phyloP scores from a whole-genome alignment of 176 grass and related monocot genomes.

The Oropetium thomaeum region DNA sequence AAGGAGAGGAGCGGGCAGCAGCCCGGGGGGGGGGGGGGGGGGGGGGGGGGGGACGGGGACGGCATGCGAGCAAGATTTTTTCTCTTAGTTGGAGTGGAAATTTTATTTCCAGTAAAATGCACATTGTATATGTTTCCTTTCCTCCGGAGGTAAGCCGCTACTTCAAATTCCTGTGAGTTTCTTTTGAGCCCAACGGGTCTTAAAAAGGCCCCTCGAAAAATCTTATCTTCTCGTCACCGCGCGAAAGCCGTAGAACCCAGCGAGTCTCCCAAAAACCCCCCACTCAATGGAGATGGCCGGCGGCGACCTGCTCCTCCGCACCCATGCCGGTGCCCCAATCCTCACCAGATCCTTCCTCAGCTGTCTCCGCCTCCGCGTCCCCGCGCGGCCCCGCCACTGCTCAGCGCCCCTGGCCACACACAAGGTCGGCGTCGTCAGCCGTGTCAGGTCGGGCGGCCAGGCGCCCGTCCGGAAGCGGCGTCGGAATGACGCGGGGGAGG shows the following conservation, averaged over 20 bases:
- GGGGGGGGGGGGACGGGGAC: too few relatives aligned
- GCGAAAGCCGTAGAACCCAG: conserved; percentile 33
- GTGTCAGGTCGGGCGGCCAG: conserved; percentile 19
- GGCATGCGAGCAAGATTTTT: too few relatives aligned
- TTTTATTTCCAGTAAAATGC: too few relatives aligned
- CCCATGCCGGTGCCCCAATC: conserved; percentile 29
- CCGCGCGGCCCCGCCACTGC: conserved; percentile 13
- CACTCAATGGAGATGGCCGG: conserved; percentile 40
- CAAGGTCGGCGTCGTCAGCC: conserved; percentile 36
- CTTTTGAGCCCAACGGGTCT: too few relatives aligned
- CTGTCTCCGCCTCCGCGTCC: conserved; percentile 29
- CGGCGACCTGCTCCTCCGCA: conserved; percentile 46
- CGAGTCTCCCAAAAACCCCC: conserved; percentile 29
- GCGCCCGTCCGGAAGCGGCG: conserved; percentile 29
- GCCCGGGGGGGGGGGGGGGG: too few relatives aligned
- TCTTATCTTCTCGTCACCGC: conserved; percentile 43
- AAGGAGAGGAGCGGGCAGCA: too few relatives aligned
- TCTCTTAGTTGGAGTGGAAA: too few relatives aligned
- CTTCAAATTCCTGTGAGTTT: too few relatives aligned
- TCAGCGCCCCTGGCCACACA: conserved; percentile 33
- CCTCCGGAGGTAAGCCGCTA: too few relatives aligned
- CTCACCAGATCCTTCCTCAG: conserved; percentile 53
- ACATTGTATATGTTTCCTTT: too few relatives aligned
- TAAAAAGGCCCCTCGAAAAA: conserved; percentile 5
- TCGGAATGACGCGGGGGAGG: conserved; percentile 31